Evolutionary conservation across 768 basidiomycete species (phyloP), one percentile per base, ranked within the genome.

Genomic region (Mycena haematopus): DNA sequence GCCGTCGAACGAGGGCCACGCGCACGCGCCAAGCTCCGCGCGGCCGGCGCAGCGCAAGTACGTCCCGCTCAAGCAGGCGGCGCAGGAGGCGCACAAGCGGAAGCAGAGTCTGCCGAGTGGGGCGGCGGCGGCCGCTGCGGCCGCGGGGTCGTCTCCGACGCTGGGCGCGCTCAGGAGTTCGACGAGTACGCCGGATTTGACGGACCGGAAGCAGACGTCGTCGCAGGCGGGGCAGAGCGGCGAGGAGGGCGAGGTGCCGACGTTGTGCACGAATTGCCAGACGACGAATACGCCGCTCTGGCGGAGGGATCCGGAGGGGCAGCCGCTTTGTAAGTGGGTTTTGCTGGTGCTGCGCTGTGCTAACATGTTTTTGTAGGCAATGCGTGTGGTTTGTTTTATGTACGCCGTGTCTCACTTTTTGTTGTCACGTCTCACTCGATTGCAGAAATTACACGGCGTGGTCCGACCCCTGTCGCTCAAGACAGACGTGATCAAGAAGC

Each of bases 401-500:
- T 93, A 11, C 6, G 36, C 74, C 83, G 91, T 87, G 10, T 35
- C 35, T 36, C 49, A 27, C 17, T 36, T 56, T 65, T 44, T 54
- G 45, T 42, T 24, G n/a, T 1, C 44, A 21, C 21, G 51, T 38
- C 22, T 52, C 25, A 59, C n/a, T 50, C 31, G 68, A 56, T 38
- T 59, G 36, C 68, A 96, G 93, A 98, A 98, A 88, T 79, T 99
- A 40, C 96, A 99, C 71, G 95, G 95, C 50, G 95, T 98, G 52
- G 92, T 95, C 7, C 86, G 96, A 56, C 96, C 96, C 9, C 79
- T 96, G 66, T 96, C 95, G 40, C 84, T 99, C 64, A 97, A 97
- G 84, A 98, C 96, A 45, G 94, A 98, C 73, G 91, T 96, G 49
- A 97, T 96, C 77, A 97, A 98, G 88, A 98, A 97, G 80, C 82